Evolutionary conservation across 257 asterid genomes (phyloP), one percentile per base, ranked within the genome.

Genomic region (Lithospermum erythrorhizon): DNA sequence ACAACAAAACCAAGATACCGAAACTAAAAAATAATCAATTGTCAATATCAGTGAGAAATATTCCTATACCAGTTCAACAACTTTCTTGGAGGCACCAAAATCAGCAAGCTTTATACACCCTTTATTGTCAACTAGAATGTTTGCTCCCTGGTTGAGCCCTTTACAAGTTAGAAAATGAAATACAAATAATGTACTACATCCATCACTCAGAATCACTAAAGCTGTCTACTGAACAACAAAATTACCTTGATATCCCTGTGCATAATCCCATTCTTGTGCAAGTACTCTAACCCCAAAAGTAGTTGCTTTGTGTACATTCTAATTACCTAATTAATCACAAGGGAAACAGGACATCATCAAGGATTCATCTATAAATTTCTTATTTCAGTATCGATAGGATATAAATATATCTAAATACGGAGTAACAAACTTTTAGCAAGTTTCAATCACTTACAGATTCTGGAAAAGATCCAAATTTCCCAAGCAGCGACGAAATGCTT

Each of bases 41-140:
- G 49, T 41, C 49, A 21, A 29, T 60, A 49, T 19, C 20, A 15
- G 52, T 25, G 30, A 21, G 29, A 69, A 65, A 56, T 55, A 64
- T 18, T 7, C 41, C 21, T 78, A 71, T 77, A 89, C 99, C 90
- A 93, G 66, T 74, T 94, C 99, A 79, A 89, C 99, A 69, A 93
- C 97, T 85, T 93, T 93, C 90, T 93, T 93, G 68, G 99, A 93
- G 76, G 99, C 99, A 64, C 99, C 99, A 78, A 93, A 93, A 70
- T 93, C 99, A 55, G 99, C 99, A 66, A 93, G 97, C 78, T 86
- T 93, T 72, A 93, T 93, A 83, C 99, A 85, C 58, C 97, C 99
- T 71, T 86, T 89, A 70, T 93, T 93, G 69, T 93, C 99, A 8
- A 89, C 97, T 47, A 93, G 95, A 73, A 93, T 93, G 74, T 93